Conservation (phyloP, 176 grass and related monocot genomes). For the Paspalum notatum region DNA sequence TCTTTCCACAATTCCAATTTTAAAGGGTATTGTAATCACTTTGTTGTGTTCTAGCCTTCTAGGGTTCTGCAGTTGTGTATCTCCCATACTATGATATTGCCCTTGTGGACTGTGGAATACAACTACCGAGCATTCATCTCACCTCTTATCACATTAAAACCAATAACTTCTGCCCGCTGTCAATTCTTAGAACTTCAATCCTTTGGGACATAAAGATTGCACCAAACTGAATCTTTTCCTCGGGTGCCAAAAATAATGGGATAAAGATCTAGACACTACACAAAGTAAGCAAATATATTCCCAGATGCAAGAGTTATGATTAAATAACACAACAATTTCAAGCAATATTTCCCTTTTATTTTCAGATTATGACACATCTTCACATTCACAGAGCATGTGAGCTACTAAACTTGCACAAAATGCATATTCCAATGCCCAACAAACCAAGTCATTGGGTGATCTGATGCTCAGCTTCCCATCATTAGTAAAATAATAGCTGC, state of each 20-base stretch:
- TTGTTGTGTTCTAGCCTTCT: background rate
- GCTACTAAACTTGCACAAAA: constrained; percentile 10
- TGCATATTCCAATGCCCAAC: background rate
- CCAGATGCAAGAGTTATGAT: background rate
- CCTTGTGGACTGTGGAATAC: background rate
- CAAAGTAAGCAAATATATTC: constrained; percentile 20
- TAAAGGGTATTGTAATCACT: background rate
- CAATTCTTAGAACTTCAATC: background rate
- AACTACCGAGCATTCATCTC: background rate
- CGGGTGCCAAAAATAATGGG: background rate
- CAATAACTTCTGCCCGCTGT: constrained; percentile 22
- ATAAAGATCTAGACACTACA: background rate
- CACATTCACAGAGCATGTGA: constrained; percentile 35
- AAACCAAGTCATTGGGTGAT: constrained; percentile 29
- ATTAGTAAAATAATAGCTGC: constrained; percentile 7
- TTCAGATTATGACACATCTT: constrained; percentile 22
- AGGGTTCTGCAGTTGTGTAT: background rate
- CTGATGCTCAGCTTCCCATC: constrained; percentile 22
- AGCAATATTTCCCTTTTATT: background rate
- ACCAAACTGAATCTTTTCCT: constrained; percentile 1
- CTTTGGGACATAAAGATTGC: constrained; percentile 14
- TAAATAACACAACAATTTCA: background rate
- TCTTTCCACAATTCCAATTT: constrained; percentile 17
- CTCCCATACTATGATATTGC: background rate
- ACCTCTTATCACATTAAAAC: background rate